phyloP scores from a whole-genome alignment of 805 yeast genomes.

The Diddensiella santjacobensis region DNA sequence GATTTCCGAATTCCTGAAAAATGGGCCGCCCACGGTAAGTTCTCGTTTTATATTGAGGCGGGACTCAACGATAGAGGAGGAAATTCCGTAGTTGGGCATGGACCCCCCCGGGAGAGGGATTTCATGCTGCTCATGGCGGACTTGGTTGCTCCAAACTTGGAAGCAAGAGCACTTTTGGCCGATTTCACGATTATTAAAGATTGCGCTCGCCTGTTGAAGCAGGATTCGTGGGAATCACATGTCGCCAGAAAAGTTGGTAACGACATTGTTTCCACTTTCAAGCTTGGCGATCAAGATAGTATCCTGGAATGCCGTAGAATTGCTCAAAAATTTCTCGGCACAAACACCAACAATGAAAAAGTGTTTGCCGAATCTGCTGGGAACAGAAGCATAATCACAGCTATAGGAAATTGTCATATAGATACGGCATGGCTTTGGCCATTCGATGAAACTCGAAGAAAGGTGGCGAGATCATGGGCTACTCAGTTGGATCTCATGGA shows the following conservation, averaged over 20 bases:
- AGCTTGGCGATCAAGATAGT: constrained; percentile 54
- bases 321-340: constrained; percentile 60
- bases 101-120: constrained; percentile 56
- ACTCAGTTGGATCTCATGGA: constrained; percentile 80
- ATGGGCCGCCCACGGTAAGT: constrained; percentile 46
- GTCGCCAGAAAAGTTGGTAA: constrained; percentile 71
- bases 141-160: constrained; percentile 69
- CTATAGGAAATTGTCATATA: constrained; percentile 89
- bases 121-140: constrained; percentile 66
- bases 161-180: constrained; percentile 65
- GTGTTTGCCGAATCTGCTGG: constrained; percentile 45
- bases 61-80: constrained; percentile 95
- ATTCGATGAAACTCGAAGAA: constrained; percentile 87
- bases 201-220: constrained; percentile 77
- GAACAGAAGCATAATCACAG: constrained; percentile 49
- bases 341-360: constrained; percentile 54
- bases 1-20: constrained; percentile 60
- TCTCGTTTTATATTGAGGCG: constrained; percentile 72
- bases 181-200: constrained; percentile 80
- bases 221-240: constrained; percentile 69
- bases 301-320: constrained; percentile 58
- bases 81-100: constrained; percentile 46
- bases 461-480: constrained; percentile 90
- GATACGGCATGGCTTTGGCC: constrained; percentile 99
- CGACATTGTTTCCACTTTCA: constrained; percentile 75